phyloP scores from a whole-genome alignment of 148 eudicot genomes.

The Beta vulgaris region DNA sequence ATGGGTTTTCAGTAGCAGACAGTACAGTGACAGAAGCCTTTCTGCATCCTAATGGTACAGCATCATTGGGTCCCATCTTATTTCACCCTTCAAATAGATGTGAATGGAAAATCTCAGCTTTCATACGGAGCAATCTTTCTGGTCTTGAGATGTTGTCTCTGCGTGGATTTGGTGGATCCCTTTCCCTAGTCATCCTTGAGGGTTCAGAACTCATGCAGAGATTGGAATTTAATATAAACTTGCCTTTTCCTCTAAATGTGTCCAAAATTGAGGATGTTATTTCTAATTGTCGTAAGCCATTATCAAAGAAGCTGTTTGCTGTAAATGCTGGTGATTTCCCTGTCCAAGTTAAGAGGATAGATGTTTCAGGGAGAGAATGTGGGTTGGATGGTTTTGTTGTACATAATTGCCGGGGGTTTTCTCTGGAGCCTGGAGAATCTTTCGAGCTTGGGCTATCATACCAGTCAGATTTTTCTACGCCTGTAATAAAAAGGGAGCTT shows the following conservation, averaged over 20 bases:
- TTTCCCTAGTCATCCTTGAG: constrained; percentile 59
- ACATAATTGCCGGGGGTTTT: constrained; percentile 58
- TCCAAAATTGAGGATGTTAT: constrained; percentile 32
- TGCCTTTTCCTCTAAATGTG: constrained; percentile 35
- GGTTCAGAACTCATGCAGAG: constrained; percentile 45
- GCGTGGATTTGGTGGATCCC: constrained; percentile 70
- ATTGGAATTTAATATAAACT: constrained; percentile 56
- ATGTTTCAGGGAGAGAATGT: constrained; percentile 72
- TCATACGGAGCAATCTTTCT: constrained; percentile 78
- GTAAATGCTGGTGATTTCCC: constrained; percentile 73
- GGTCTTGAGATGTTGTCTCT: constrained; percentile 79
- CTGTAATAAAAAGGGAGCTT: constrained; percentile 60
- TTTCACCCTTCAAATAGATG: constrained; percentile 79
- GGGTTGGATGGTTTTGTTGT: constrained; percentile 72
- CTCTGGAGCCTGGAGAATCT: constrained; percentile 72
- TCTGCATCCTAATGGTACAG: constrained; percentile 61
- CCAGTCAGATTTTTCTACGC: constrained; percentile 54
- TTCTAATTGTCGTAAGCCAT: constrained; percentile 45
- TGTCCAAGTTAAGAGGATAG: constrained; percentile 46
- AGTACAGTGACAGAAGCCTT: constrained; percentile 58
- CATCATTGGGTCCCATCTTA: constrained; percentile 65
- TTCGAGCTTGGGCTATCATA: constrained; percentile 54
- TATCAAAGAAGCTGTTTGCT: constrained; percentile 53
- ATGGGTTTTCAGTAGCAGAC: constrained; percentile 61
- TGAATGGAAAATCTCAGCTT: constrained; percentile 75